These are phyloP conservation scores for Tephrocybe sp. DNA, from an alignment of 768 basidiomycete genomes.

Conservation along the genomic window DNA sequence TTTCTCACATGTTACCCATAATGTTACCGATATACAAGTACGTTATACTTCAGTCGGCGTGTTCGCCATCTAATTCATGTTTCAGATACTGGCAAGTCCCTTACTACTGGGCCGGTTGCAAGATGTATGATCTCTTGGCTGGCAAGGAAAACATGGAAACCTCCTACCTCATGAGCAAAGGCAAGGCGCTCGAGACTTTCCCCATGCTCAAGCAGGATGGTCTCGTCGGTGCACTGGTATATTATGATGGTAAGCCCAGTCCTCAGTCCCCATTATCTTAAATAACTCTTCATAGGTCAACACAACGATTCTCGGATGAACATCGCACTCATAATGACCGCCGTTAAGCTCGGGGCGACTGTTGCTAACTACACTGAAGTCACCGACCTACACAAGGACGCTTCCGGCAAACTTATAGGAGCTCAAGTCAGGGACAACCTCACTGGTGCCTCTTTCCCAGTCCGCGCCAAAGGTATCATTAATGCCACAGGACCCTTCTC, in stretches of 20 bases:
- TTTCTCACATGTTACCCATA: conserved; percentile 91
- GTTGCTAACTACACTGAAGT: conserved; percentile 92
- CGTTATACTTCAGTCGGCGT: too few species aligned
- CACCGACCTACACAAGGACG: conserved; percentile 68
- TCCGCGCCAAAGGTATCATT: conserved; percentile 88
- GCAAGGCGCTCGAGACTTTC: conserved; percentile 91
- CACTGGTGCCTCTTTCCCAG: conserved; percentile 79
- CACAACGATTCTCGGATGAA: conserved; percentile 99
- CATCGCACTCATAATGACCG: conserved; percentile 90
- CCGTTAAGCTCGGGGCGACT: conserved; percentile 86
- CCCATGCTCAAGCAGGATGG: conserved; percentile 95
- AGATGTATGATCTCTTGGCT: conserved; percentile 93
- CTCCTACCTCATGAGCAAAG: conserved; percentile 93
- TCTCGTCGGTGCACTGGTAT: conserved; percentile 92
- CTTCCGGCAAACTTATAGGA: conserved; percentile 64
- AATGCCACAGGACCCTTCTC: conserved; percentile 97
- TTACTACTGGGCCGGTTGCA: conserved; percentile 94
- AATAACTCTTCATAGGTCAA: conserved; percentile 58
- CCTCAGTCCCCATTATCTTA: conserved; percentile 27
- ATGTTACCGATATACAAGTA: conserved; percentile 97
- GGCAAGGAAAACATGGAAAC: conserved; percentile 97
- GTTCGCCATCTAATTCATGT: too few species aligned
- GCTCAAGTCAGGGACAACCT: conserved; percentile 80
- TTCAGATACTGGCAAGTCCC: conserved; percentile 92
- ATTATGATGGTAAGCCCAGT: conserved; percentile 80